Percentiles rank a stretch among this genome's conserved stretches.
These are phyloP conservation scores for Entomortierella chlamydospora DNA, from an alignment of 192 early-diverging fungal genomes.

Conservation along the genomic window DNA sequence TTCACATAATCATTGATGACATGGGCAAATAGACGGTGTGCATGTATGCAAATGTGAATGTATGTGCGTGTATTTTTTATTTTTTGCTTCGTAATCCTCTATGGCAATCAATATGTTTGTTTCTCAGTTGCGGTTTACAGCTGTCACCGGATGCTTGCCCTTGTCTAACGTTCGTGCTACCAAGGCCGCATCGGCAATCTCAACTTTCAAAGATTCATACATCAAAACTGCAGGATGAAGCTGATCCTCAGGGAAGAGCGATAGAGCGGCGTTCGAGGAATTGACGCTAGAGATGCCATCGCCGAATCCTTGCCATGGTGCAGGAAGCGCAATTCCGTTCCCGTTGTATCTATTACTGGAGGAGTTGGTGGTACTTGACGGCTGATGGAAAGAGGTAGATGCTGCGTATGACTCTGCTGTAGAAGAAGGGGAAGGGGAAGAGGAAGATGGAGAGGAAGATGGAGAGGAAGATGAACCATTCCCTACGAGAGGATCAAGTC, in stretches of 20 bases:
- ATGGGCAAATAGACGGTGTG: too few species aligned
- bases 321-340: conserved; percentile 8
- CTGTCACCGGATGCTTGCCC: neutral
- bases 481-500: conserved; percentile 4
- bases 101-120: neutral
- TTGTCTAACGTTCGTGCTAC: conserved; percentile 10
- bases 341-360: neutral
- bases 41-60: too few species aligned
- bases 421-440: neutral
- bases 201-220: conserved; percentile 18
- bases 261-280: neutral
- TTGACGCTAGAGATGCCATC: conserved; percentile 6
- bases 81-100: conserved; percentile 61
- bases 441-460: neutral
- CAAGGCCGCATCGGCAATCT: conserved; percentile 15
- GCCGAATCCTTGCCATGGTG: conserved; percentile 42
- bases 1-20: too few species aligned
- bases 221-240: conserved; percentile 31
- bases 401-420: too few species aligned
- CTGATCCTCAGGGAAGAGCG: conserved; percentile 1
- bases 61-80: conserved; percentile 25
- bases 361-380: neutral
- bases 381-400: neutral
- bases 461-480: conserved; percentile 2
- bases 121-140: neutral